Percentiles rank a stretch among this genome's conserved stretches.
These are phyloP conservation scores for Phytophthora meadii DNA, from an alignment of 352 stramenopile species.

Conservation along the genomic window DNA sequence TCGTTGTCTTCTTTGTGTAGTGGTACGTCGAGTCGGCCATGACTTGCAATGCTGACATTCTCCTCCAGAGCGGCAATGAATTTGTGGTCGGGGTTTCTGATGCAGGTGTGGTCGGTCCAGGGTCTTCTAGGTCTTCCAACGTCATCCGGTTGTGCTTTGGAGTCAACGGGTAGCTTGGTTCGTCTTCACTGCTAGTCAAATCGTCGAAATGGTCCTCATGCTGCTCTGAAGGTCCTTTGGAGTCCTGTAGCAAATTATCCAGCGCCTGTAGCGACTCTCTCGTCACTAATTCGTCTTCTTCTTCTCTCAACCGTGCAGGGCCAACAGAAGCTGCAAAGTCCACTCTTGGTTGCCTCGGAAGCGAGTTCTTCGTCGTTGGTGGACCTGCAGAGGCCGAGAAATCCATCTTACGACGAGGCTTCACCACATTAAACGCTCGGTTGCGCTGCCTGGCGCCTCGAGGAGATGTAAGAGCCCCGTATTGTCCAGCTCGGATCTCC, in stretches of 20 bases:
- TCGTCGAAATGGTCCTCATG: constrained; percentile 12
- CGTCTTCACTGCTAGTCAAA: constrained; percentile 19
- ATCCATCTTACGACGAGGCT: constrained; percentile 8
- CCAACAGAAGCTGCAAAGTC: constrained; percentile 30
- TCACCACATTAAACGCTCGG: constrained; percentile 14
- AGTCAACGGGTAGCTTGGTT: constrained; percentile 9
- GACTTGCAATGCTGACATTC: constrained; percentile 33
- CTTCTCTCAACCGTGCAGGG: constrained; percentile 2
- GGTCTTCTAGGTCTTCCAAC: constrained; percentile 20
- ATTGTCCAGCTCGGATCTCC: constrained; percentile 45
- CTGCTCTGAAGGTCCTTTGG: constrained; percentile 5
- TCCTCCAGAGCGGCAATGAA: constrained; percentile 22
- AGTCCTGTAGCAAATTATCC: constrained; percentile 20
- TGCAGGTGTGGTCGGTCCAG: not conserved
- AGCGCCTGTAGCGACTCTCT: constrained; percentile 26
- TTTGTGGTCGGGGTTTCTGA: not conserved
- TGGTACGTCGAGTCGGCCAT: constrained; percentile 39
- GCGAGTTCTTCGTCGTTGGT: constrained; percentile 2
- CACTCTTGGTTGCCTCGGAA: constrained; percentile 10
- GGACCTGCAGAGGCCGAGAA: constrained; percentile 31
- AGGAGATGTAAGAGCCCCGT: constrained; percentile 30
- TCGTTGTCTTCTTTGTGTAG: constrained; percentile 33
- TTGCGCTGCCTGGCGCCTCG: constrained; percentile 15
- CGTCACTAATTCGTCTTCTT: constrained; percentile 17
- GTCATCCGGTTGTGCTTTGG: constrained; percentile 17